Conservation (phyloP, 192 early-diverging fungal genomes). For the Chytriomyces sp. region DNA sequence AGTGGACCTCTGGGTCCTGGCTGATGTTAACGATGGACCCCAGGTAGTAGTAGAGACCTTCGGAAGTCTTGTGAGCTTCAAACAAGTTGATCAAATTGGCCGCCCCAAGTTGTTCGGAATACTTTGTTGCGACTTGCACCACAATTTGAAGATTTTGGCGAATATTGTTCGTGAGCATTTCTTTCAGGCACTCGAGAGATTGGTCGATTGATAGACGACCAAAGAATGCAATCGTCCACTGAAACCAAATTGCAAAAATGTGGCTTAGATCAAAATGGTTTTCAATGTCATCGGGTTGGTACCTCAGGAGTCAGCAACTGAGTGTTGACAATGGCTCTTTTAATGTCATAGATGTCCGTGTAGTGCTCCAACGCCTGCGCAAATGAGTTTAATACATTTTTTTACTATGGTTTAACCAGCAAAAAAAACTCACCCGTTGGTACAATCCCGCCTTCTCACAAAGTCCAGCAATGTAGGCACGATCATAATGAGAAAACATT, state of each 20-base stretch:
- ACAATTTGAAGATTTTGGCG: slow-evolving; percentile 96
- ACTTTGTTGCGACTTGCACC: slow-evolving; percentile 95
- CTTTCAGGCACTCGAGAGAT: slow-evolving; percentile 90
- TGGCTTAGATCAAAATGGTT: slow-evolving; percentile 1
- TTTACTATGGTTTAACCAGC: neutral
- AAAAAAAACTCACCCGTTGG: slow-evolving; percentile 70
- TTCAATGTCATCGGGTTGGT: neutral
- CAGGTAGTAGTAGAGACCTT: slow-evolving; percentile 97
- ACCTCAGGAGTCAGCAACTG: slow-evolving; percentile 79
- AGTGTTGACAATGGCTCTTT: slow-evolving; percentile 91
- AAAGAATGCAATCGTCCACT: slow-evolving; percentile 94
- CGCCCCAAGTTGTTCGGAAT: slow-evolving; percentile 92
- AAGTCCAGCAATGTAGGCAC: slow-evolving; percentile 84
- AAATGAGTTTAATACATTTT: neutral
- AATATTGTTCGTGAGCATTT: slow-evolving; percentile 90
- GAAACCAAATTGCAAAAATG: neutral
- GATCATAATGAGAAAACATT: slow-evolving; percentile 96
- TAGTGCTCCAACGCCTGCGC: slow-evolving; percentile 89
- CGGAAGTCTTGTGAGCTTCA: slow-evolving; percentile 87
- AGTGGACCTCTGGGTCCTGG: slow-evolving; percentile 92
- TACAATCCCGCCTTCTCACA: slow-evolving; percentile 98
- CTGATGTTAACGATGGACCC: slow-evolving; percentile 96
- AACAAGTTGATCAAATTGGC: slow-evolving; percentile 89
- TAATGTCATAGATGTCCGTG: slow-evolving; percentile 95
- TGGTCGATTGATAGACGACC: slow-evolving; percentile 95